phyloP scores from a whole-genome alignment of 495 filamentous ascomycete genomes.

The Podospora conica region DNA sequence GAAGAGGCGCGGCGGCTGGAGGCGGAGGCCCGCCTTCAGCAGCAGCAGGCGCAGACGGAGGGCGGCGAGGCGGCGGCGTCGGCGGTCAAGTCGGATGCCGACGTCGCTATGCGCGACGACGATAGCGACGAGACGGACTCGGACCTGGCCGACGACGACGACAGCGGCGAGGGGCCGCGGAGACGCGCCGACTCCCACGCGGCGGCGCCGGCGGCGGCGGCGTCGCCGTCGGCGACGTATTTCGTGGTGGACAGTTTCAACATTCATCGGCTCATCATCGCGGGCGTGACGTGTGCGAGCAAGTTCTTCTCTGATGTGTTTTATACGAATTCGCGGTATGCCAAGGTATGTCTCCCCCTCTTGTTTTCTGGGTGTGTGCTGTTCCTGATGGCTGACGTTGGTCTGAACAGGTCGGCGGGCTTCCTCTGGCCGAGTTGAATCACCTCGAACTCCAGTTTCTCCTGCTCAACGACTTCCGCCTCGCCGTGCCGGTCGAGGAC shows the following conservation, averaged over 20 bases:
- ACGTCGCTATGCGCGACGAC: slow-evolving; percentile 34
- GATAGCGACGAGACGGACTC: slow-evolving; percentile 35
- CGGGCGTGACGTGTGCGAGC: slow-evolving; percentile 95
- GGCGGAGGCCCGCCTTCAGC: slow-evolving; percentile 18
- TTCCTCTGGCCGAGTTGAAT: slow-evolving; percentile 94
- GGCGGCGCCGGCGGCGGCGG: slow-evolving; percentile 18
- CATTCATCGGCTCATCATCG: slow-evolving; percentile 95
- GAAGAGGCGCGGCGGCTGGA: slow-evolving; percentile 32
- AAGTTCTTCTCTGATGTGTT: slow-evolving; percentile 99
- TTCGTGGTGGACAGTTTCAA: slow-evolving; percentile 99
- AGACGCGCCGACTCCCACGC: slow-evolving; percentile 28
- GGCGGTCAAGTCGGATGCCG: slow-evolving; percentile 9
- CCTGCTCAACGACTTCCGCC: slow-evolving; percentile 91
- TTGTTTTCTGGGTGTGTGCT: too few relatives aligned
- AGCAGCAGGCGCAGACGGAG: not conserved
- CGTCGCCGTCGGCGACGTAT: slow-evolving; percentile 45
- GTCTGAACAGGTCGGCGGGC: slow-evolving; percentile 71
- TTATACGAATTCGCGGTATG: slow-evolving; percentile 98
- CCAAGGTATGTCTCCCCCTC: slow-evolving; percentile 63
- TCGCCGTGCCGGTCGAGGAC: slow-evolving; percentile 90
- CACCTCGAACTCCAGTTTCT: slow-evolving; percentile 97
- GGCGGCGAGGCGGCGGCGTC: not conserved
- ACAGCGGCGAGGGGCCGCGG: slow-evolving; percentile 21
- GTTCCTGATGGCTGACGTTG: not conserved
- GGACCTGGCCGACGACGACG: slow-evolving; percentile 37